Evolutionary conservation across 345 rosid species (phyloP), one percentile per base, ranked within the genome.

Genomic region (Murraya paniculata): DNA sequence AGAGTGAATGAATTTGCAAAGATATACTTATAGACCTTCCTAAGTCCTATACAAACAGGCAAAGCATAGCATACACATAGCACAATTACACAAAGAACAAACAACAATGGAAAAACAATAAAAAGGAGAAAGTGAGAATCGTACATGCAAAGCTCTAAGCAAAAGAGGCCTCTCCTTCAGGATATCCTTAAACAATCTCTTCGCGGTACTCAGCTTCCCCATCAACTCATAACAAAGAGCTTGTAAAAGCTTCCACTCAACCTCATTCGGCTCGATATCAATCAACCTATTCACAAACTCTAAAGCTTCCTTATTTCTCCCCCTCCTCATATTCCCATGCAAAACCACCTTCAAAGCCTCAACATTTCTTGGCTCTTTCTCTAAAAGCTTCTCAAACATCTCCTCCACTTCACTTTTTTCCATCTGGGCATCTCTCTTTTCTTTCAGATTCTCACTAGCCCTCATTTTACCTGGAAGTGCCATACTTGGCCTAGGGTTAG

Each of bases 241-340:
- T 86, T 91, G 87, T 77, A 95, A 78, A 58, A 95, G 93, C 90
- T 89, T 95, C 99, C 97, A 95, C 65, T 95, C 99, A 11, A 91
- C 90, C 79, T 92, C 97, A 59, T 81, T 55, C 21, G 94, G 96
- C 82, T 90, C 93, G 25, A 87, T 79, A 25, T 86, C 85, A 64
- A 89, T 88, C 78, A 95, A 81, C 78, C 82, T 90, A 86, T 89
- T 87, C 76, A 93, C 91, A 77, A 75, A 91, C 57, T 83, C 81
- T 74, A 91, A 83, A 77, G 98, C 97, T 72, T 89, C 93, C 81
- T 85, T 80, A 69, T 79, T 79, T 81, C 81, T 86, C 21, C 97
- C 94, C 74, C 84, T 89, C 85, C 96, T 95, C 94, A 91, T 92
- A 89, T 92, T 95, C 83, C 78, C 81, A 62, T 91, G 80, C 84